phyloP scores from a whole-genome alignment of 2,329 filamentous ascomycete species.

The Nemania diffusa region DNA sequence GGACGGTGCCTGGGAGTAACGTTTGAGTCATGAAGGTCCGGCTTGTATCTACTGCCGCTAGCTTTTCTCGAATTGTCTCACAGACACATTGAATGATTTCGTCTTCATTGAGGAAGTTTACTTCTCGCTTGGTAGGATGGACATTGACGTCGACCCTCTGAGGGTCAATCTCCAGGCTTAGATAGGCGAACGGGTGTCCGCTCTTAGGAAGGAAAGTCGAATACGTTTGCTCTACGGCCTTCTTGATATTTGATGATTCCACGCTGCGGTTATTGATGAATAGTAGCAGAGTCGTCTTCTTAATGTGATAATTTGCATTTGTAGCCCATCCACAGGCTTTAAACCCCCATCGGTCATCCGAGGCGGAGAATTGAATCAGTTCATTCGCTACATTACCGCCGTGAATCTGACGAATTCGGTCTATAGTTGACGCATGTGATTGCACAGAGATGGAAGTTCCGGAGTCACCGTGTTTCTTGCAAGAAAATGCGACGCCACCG shows the following conservation, averaged over 20 bases:
- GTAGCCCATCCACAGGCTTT: constrained; percentile 82
- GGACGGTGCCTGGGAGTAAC: constrained; percentile 75
- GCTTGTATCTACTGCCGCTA: constrained; percentile 91
- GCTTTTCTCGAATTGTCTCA: constrained; percentile 77
- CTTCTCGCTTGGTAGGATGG: constrained; percentile 95
- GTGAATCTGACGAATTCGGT: constrained; percentile 91
- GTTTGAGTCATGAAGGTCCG: constrained; percentile 95
- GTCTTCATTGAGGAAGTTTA: constrained; percentile 97
- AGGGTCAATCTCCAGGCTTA: constrained; percentile 92
- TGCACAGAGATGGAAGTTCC: constrained; percentile 84
- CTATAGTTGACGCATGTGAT: constrained; percentile 74
- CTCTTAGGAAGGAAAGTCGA: constrained; percentile 88
- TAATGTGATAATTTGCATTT: constrained; percentile 94
- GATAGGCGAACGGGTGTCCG: constrained; percentile 91
- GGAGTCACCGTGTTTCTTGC: constrained; percentile 94
- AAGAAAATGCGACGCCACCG: constrained; percentile 89
- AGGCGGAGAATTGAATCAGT: constrained; percentile 77
- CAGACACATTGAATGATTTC: constrained; percentile 92
- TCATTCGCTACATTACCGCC: constrained; percentile 87
- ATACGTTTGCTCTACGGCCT: constrained; percentile 91
- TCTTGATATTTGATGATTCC: constrained; percentile 88
- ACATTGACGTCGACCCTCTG: constrained; percentile 95
- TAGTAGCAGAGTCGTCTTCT: constrained; percentile 85
- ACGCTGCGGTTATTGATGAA: constrained; percentile 98
- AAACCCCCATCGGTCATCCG: constrained; percentile 85